phyloP scores from a whole-genome alignment of 768 basidiomycete species.

The Psilocybe cubensis region DNA sequence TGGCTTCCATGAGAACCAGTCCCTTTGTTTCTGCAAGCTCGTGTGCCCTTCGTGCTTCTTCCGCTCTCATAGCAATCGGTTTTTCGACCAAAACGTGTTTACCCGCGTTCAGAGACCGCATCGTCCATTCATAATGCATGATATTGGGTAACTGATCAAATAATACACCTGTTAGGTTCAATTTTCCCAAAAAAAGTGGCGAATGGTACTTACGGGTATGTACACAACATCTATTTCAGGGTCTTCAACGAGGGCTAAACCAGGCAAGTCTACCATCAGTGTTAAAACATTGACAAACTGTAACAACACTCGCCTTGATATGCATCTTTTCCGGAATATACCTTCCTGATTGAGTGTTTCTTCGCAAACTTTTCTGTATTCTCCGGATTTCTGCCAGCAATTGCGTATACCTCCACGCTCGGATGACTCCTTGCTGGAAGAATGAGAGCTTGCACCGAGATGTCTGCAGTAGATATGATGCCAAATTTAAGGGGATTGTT shows the following conservation, averaged over 20 bases:
- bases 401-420: slow-evolving; percentile 56
- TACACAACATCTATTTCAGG: slow-evolving; percentile 61
- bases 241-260: slow-evolving; percentile 43
- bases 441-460: slow-evolving; percentile 57
- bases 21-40: slow-evolving; percentile 48
- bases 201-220: slow-evolving; percentile 46
- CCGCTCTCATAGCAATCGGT: slow-evolving; percentile 52
- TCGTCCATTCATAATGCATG: slow-evolving; percentile 69
- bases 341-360: slow-evolving; percentile 53
- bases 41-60: slow-evolving; percentile 55
- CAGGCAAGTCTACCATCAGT: background rate
- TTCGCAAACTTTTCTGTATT: slow-evolving; percentile 55
- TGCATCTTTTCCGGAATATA: slow-evolving; percentile 54
- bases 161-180: too few relatives aligned
- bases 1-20: slow-evolving; percentile 61
- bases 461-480: slow-evolving; percentile 52
- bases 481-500: slow-evolving; percentile 28
- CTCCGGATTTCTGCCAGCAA: slow-evolving; percentile 58
- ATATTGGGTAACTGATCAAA: slow-evolving; percentile 64
- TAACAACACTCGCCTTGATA: background rate
- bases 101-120: slow-evolving; percentile 60
- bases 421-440: slow-evolving; percentile 54
- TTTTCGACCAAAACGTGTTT: slow-evolving; percentile 72
- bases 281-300: too few relatives aligned
- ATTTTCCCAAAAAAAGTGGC: background rate